phyloP scores from a whole-genome alignment of 1,284 basidiomycete genomes.

The Microbotryum violaceum region DNA sequence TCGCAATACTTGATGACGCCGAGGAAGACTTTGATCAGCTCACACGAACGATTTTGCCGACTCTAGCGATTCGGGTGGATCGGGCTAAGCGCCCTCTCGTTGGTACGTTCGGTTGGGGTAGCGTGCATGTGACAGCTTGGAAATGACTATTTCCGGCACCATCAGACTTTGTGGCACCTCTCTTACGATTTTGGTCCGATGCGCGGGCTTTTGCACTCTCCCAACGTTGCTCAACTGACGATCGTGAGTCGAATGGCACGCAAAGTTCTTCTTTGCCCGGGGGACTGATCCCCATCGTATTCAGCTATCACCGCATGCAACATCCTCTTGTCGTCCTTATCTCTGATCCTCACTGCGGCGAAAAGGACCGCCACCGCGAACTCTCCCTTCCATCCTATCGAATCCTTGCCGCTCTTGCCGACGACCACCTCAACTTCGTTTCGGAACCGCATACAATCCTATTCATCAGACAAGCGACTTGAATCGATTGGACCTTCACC shows the following conservation, averaged over 20 bases:
- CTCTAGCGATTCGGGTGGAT: neutral
- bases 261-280: neutral
- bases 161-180: constrained; percentile 8
- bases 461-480: neutral
- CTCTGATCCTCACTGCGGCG: neutral
- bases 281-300: neutral
- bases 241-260: neutral
- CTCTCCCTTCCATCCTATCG: no score
- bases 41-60: neutral
- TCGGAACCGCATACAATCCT: neutral
- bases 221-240: no score
- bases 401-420: no score
- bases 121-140: accelerated
- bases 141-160: neutral
- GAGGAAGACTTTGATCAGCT: constrained; percentile 5
- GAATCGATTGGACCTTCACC: constrained; percentile 6
- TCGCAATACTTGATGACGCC: constrained; percentile 7
- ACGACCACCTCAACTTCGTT: neutral
- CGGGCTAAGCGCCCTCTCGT: neutral
- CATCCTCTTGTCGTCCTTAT: neutral
- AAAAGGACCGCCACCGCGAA: neutral
- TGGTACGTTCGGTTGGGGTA: neutral
- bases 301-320: neutral
- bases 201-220: no score
- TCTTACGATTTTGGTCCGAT: constrained; percentile 5